Evolutionary conservation across 2,329 filamentous ascomycete genomes (phyloP), one percentile per base, ranked within the genome.

Genomic region (Fusarium nisikadoi): DNA sequence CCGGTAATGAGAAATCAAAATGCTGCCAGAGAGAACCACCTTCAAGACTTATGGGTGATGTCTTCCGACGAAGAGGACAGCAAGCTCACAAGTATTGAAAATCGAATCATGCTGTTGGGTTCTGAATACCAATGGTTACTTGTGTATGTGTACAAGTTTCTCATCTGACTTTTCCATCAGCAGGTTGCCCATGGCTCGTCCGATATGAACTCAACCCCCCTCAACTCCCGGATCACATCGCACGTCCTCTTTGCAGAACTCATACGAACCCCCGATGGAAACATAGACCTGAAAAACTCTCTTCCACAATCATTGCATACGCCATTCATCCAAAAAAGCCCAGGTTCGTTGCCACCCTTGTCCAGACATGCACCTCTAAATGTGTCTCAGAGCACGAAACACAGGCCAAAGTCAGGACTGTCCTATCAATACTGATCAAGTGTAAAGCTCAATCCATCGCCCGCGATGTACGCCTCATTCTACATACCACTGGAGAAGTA

Each of bases 391-490:
- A 29, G 38, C 42, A 52, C 42, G 57, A 27, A 39, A 53, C 65
- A 27, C 35, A 14, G 33, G 11, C 16, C 20, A 27, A 35, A n/a
- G 11, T 25, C 19, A 33, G n/a, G 14, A 46, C 16, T 27, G 23
- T 12, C 9, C 23, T 27, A 29, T 17, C 10, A 13, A n/a, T 33
- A 47, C 31, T 60, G 27, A 60, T 55, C 31, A 20, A 39, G 16
- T 31, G 0, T 33, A 16, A 57, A 52, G 52, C 7, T 33, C 19
- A 7, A 19, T 31, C 20, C 12, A 7, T 9, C 35, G 33, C 14
- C 27, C 23, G n/a, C 31, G 10, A 70, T 70, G 68, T 60, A 46
- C 8, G 41, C 52, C 11, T 43, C 62, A 11, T 19, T 43, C 14
- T 41, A 56, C 36, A 17, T 64, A 25, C 41, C 49, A 14, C 33